These are phyloP conservation scores for Plantago lanceolata DNA, from an alignment of 305 asterid species.

Conservation along the genomic window DNA sequence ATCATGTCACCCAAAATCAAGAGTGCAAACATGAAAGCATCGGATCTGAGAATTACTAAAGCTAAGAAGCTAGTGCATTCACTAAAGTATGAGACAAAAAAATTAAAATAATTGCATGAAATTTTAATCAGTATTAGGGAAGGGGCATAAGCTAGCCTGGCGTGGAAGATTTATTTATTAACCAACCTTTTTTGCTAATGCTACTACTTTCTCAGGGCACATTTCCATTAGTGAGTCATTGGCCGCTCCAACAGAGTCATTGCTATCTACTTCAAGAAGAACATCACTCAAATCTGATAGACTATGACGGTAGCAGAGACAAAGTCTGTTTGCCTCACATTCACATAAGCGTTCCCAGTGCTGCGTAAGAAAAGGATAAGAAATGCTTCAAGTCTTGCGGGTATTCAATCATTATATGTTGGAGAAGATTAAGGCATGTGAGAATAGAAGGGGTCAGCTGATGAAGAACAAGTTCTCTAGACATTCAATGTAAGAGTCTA, in stretches of 20 bases:
- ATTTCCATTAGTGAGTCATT: slow-evolving; percentile 33
- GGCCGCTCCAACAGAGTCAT: slow-evolving; percentile 37
- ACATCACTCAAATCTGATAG: slow-evolving; percentile 70
- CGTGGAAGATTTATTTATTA: slow-evolving; percentile 2
- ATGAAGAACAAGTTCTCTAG: too few species aligned
- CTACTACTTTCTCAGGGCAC: slow-evolving; percentile 36
- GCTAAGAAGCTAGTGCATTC: not conserved
- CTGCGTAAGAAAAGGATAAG: slow-evolving; percentile 44
- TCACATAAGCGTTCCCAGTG: slow-evolving; percentile 94
- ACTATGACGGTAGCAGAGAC: slow-evolving; percentile 75
- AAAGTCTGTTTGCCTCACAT: slow-evolving; percentile 67
- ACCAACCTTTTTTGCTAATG: slow-evolving; percentile 66
- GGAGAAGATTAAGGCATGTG: not conserved
- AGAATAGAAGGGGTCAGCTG: not conserved
- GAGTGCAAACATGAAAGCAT: not conserved
- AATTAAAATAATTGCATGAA: too few species aligned
- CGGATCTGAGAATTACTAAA: not conserved
- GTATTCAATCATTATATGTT: slow-evolving; percentile 21
- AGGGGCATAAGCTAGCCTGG: not conserved
- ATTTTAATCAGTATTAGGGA: too few species aligned
- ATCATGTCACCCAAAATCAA: not conserved
- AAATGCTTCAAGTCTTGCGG: slow-evolving; percentile 24
- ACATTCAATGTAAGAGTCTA: not conserved
- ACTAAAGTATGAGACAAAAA: too few species aligned
- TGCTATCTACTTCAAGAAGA: slow-evolving; percentile 45